phyloP scores from a whole-genome alignment of 805 yeast genomes.

The Zygosaccharomyces gambellarensis region DNA sequence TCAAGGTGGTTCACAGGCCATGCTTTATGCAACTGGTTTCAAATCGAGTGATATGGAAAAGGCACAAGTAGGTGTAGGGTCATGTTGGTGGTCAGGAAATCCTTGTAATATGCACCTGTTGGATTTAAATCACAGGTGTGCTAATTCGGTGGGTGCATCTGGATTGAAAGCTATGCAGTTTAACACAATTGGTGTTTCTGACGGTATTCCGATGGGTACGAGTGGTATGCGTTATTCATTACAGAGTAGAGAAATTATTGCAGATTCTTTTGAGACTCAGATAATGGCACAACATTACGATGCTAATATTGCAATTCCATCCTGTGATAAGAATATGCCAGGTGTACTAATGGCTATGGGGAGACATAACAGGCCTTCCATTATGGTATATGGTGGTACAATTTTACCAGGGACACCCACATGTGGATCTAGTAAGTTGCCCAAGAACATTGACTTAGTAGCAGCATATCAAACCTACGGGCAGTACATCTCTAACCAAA shows the following conservation, averaged over 20 bases:
- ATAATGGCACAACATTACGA: constrained; percentile 97
- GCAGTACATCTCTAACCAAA: constrained; percentile 72
- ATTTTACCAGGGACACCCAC: constrained; percentile 80
- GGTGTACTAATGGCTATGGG: constrained; percentile 94
- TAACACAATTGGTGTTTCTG: constrained; percentile 95
- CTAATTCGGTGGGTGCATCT: constrained; percentile 75
- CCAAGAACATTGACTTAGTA: constrained; percentile 78
- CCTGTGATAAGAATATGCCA: constrained; percentile 96
- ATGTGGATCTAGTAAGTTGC: constrained; percentile 64
- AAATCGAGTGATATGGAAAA: constrained; percentile 72
- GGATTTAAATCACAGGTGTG: constrained; percentile 77
- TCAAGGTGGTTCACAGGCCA: constrained; percentile 98
- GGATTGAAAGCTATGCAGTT: constrained; percentile 98
- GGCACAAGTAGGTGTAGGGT: constrained; percentile 96
- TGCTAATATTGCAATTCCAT: constrained; percentile 91
- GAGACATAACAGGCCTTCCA: constrained; percentile 82
- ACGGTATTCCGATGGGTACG: constrained; percentile 98
- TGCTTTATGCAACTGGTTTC: constrained; percentile 95
- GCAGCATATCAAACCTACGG: constrained; percentile 98
- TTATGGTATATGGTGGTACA: constrained; percentile 93
- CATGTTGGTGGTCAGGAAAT: constrained; percentile 99
- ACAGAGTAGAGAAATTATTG: constrained; percentile 95
- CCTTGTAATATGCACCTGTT: constrained; percentile 97
- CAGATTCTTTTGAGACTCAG: constrained; percentile 95
- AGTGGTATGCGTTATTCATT: constrained; percentile 95